Evolutionary conservation across 257 asterid genomes (phyloP).

Genomic region (Salvia rosmarinus): DNA sequence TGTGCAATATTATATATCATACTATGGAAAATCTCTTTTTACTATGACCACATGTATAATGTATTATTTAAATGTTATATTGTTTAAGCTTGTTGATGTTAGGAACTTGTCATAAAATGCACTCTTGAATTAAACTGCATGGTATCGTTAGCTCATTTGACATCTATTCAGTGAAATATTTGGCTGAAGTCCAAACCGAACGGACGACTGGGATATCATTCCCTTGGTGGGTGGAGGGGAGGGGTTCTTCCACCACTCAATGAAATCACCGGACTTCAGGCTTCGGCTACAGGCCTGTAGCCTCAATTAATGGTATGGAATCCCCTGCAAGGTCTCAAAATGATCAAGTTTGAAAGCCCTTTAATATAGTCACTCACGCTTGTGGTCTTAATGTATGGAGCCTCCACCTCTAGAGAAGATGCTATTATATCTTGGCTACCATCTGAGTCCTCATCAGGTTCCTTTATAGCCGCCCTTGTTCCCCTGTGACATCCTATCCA

Average conservation of each 20-base stretch:
- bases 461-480: background rate
- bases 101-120: background rate
- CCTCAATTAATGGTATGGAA: no score
- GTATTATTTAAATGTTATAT: background rate
- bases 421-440: no score
- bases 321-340: no score
- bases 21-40: background rate
- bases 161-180: background rate
- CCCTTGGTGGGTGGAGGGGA: no score
- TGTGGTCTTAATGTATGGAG: no score
- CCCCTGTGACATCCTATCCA: background rate
- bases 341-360: no score
- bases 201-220: no score
- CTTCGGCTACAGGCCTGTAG: no score
- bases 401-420: no score
- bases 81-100: conserved; percentile 8
- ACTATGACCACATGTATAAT: background rate
- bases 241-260: no score
- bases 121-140: background rate
- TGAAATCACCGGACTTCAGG: no score
- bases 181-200: background rate
- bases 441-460: background rate
- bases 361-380: no score
- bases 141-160: background rate
- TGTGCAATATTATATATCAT: conserved; percentile 7